These are phyloP conservation scores for Xylaria acuta DNA, from an alignment of 495 filamentous ascomycete species.

Conservation along the genomic window DNA sequence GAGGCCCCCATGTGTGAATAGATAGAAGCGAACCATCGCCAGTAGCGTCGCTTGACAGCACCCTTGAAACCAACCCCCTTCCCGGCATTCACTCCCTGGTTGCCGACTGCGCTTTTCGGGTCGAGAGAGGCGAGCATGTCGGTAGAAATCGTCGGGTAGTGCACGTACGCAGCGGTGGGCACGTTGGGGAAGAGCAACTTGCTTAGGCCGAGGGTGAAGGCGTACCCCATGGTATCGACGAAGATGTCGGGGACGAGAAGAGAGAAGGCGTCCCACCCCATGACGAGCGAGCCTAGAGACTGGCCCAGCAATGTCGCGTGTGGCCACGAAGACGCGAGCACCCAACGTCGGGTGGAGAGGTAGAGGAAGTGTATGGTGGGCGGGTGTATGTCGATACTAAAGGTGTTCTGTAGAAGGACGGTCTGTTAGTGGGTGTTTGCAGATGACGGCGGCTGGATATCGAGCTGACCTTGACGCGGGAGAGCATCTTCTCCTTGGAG, in stretches of 20 bases:
- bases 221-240: conserved; percentile 98
- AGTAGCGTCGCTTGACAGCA: conserved; percentile 76
- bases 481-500: conserved; percentile 76
- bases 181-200: conserved; percentile 82
- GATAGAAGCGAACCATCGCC: conserved; percentile 79
- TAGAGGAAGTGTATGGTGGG: conserved; percentile 88
- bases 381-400: conserved; percentile 89
- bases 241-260: conserved; percentile 92
- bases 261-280: conserved; percentile 92
- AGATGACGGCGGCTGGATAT: background rate
- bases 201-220: conserved; percentile 82
- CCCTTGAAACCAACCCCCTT: conserved; percentile 73
- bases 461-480: conserved; percentile 69
- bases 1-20: conserved; percentile 82
- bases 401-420: conserved; percentile 66
- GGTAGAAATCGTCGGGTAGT: conserved; percentile 97
- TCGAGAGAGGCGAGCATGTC: conserved; percentile 92
- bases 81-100: conserved; percentile 83
- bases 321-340: conserved; percentile 83
- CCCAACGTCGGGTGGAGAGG: conserved; percentile 83
- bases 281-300: conserved; percentile 80
- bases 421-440: conserved; percentile 12
- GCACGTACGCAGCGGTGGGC: conserved; percentile 91
- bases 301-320: conserved; percentile 95
- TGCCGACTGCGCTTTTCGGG: conserved; percentile 58